Evolutionary conservation across 805 yeast species (phyloP).

Genomic region (Candida incommunis): DNA sequence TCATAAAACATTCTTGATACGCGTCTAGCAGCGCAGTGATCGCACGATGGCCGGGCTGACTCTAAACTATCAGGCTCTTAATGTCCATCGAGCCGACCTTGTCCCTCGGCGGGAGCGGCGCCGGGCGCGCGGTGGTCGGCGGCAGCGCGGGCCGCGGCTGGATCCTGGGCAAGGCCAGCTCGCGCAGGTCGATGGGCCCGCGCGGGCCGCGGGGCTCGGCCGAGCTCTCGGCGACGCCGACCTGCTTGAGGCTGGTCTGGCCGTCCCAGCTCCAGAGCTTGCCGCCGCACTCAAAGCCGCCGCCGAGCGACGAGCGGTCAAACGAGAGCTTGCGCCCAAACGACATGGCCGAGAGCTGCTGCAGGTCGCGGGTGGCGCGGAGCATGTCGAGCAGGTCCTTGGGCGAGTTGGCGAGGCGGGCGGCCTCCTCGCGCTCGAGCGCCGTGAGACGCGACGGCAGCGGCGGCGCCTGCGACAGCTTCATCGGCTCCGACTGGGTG

Average conservation of each 20-base stretch:
- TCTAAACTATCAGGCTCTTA: conserved; percentile 5
- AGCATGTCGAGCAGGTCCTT: conserved; percentile 25
- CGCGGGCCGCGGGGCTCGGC: conserved; percentile 1
- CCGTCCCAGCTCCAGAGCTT: conserved; percentile 27
- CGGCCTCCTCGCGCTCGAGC: conserved; percentile 12
- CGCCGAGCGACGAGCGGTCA: conserved; percentile 13
- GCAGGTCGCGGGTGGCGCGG: conserved; percentile 28
- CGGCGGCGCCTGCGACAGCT: conserved; percentile 14
- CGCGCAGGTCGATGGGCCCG: neutral
- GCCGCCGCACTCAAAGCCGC: conserved; percentile 26
- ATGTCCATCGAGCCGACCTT: conserved; percentile 9
- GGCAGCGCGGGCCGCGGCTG: neutral
- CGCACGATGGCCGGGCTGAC: neutral
- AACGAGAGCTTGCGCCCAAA: conserved; percentile 14
- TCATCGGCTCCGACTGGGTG: neutral
- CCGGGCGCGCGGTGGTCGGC: neutral
- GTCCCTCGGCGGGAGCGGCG: neutral
- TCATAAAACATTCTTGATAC: conserved; percentile 3
- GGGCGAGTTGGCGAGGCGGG: conserved; percentile 14
- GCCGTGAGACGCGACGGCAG: conserved; percentile 19
- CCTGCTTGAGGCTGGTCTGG: conserved; percentile 15
- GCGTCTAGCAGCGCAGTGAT: too few relatives aligned
- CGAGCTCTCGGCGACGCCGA: conserved; percentile 7
- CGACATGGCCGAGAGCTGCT: conserved; percentile 22
- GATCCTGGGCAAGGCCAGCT: neutral